Evolutionary conservation across 2,329 filamentous ascomycete species (phyloP), one percentile per base, ranked within the genome.

Genomic region (Aspergillus ustus): DNA sequence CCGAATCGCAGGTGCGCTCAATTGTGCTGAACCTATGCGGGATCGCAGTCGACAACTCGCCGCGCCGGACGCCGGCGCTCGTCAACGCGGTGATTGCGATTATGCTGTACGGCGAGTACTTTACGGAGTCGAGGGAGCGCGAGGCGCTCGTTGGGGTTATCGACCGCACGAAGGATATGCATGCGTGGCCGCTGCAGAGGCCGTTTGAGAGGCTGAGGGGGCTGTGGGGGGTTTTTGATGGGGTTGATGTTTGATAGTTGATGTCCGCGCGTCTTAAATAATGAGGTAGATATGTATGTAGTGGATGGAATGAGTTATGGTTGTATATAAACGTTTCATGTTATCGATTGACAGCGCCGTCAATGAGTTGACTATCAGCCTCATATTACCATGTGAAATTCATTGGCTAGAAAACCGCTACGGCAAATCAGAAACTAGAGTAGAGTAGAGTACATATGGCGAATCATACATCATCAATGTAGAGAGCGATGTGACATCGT

Each of bases 161-260:
- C 17, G 52, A 65, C 22, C 51, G 22, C 9, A 67, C 64, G 7
- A 64, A 59, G 28, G 63, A 63, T 7, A 49, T 70, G 15, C 60
- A 64, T 52, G 66, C 67, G 3, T 70, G 80, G 54, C 82, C 81
- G 29, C 84, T 81, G 62, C 87, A 79, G 54, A 85, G 85, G 53
- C 57, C 63, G 2, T 66, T 64, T 28, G 48, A 68, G n/a, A 49
- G 52, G 7, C 15, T 69, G 15, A 52, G 61, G 43, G 48, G 31
- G 13, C 45, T 55, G 31, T 68, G 68, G 67, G 80, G 80, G 52
- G 84, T 78, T 63, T 86, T 79, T 60, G 84, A 85, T 73, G 85
- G 80, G 6, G 34, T 40, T 22, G 52, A 53, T 25, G 6, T 25
- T 25, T 25, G 25, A 25, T 25, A 25, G 4, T 25, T 25, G 25